A percentile compares a stretch with the other conserved stretches of the same genome.
Evolutionary conservation across 1,284 basidiomycete species (phyloP).

Genomic region (Sporisorium scitamineum): DNA sequence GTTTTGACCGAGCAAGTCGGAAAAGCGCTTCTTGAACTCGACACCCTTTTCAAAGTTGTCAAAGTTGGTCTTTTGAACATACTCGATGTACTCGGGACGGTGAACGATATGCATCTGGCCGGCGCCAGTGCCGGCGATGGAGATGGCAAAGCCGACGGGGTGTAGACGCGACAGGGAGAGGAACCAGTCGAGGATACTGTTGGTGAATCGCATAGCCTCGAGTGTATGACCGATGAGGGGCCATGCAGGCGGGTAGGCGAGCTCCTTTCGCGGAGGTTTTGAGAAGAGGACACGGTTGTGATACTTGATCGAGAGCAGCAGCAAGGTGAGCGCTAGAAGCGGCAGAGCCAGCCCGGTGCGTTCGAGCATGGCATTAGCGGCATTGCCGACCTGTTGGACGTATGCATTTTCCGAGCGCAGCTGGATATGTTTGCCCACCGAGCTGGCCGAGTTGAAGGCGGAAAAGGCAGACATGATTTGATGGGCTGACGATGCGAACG

Average conservation of each 20-base stretch:
- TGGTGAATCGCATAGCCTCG: conserved; percentile 15
- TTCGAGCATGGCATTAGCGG: conserved; percentile 18
- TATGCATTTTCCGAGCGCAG: conserved; percentile 35
- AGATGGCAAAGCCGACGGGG: conserved; percentile 33
- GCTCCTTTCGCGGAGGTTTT: conserved; percentile 34
- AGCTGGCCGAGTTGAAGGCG: conserved; percentile 16
- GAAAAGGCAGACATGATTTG: conserved; percentile 30
- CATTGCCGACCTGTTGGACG: conserved; percentile 18
- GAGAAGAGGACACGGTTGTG: conserved; percentile 41
- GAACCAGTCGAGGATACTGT: conserved; percentile 33
- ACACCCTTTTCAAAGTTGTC: conserved; percentile 59
- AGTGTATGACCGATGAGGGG: conserved; percentile 48
- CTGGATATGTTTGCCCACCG: conserved; percentile 20
- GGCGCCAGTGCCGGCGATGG: conserved; percentile 17
- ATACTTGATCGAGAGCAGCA: conserved; percentile 39
- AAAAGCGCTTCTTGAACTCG: conserved; percentile 44
- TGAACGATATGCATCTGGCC: conserved; percentile 50
- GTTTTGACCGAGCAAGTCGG: conserved; percentile 49
- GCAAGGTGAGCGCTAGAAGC: conserved; percentile 19
- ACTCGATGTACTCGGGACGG: conserved; percentile 61
- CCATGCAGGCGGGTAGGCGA: conserved; percentile 22
- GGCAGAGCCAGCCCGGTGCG: conserved; percentile 26
- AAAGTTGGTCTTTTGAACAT: conserved; percentile 68
- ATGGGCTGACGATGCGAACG: too few species aligned
- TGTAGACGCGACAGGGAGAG: conserved; percentile 10